Evolutionary conservation across 768 basidiomycete species (phyloP).

Genomic region (Tulasnella sp.): DNA sequence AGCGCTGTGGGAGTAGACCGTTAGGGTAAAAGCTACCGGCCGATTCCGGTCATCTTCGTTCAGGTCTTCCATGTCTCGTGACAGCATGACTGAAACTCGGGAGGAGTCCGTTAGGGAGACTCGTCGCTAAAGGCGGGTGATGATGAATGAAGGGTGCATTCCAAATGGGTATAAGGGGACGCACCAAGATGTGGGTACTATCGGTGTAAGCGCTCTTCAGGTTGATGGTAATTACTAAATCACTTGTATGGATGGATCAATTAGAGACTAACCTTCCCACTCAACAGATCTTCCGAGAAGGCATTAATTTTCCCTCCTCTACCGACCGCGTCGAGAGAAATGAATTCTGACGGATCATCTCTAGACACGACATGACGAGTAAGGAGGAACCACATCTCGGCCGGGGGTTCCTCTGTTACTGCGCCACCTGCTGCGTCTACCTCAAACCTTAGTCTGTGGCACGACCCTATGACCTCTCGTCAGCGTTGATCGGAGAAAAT

Average conservation of each 20-base stretch:
- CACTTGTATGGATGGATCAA: background rate
- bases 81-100: constrained; percentile 38
- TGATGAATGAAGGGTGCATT: background rate
- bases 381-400: constrained; percentile 54
- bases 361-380: constrained; percentile 61
- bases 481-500: background rate
- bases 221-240: background rate
- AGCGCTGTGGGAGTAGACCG: constrained; percentile 38
- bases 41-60: constrained; percentile 24
- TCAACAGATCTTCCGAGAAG: background rate
- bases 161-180: constrained; percentile 16
- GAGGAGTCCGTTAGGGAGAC: background rate
- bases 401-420: background rate
- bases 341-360: constrained; percentile 50
- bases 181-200: constrained; percentile 35
- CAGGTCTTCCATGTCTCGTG: constrained; percentile 53
- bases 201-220: constrained; percentile 32
- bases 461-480: background rate
- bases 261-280: background rate
- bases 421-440: background rate
- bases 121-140: background rate
- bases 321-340: constrained; percentile 41
- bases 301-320: background rate
- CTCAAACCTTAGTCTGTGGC: background rate
- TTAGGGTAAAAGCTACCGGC: constrained; percentile 50